Evolutionary conservation across 768 basidiomycete genomes (phyloP), one percentile per base, ranked within the genome.

Genomic region (Leccinum disarticulatum): DNA sequence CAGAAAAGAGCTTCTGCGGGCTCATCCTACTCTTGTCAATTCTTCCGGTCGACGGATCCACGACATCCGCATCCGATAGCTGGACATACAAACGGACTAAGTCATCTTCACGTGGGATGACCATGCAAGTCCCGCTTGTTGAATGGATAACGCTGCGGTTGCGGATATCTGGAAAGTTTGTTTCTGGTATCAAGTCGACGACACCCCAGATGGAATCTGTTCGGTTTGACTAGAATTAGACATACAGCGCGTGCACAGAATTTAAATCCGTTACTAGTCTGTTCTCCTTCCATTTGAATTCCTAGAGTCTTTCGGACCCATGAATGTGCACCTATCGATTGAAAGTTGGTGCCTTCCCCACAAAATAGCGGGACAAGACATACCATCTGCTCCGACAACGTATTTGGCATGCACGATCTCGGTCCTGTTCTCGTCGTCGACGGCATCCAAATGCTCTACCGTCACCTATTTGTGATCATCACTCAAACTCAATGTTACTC

Each of bases 251-350:
- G 35, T 7, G 19, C 43, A 19, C 31, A 36, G 7, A 25, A 14
- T 35, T 22, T 7, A 22, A 22, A 15, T 25, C 19, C 3, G 5
- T 53, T 53, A 53, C 52, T 35, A 35, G 52, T 35, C 28, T 35
- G 35, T 36, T 53, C 52, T 22, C 52, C 52, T 36, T 53, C 52
- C 52, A 53, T 53, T 6, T 53, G 33, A 17, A 53, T 53, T 17
- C 52, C 52, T 10, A 53, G 13, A 22, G 35, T 17, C 52, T 53
- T 53, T 36, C 52, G 31, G 17, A 53, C 52, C 52, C 52, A 53
- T 14, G 52, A 53, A 36, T 53, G 52, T 15, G 52, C 52, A 6
- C 52, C 52, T 53, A 36, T 35, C 2, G 3, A 13, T 28, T 6
- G 31, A 36, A 35, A 17, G 13, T 53, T 22, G 6, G 8, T 15